Conservation (phyloP, 2,329 filamentous ascomycete species). For the Aspergillus sp. region DNA sequence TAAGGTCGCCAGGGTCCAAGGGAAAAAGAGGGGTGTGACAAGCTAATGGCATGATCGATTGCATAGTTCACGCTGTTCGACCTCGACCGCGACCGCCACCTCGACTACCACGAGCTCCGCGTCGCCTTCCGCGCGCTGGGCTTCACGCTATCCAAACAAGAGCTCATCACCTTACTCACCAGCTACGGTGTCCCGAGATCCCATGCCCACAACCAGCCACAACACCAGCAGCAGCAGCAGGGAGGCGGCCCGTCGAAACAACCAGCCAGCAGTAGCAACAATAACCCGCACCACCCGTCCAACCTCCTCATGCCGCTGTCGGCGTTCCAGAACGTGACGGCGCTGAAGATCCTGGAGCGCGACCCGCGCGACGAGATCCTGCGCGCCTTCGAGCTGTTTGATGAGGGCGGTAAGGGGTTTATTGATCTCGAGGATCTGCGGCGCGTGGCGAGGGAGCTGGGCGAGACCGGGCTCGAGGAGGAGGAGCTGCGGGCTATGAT, state of each 20-base stretch:
- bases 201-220: conserved; percentile 38
- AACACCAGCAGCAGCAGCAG: conserved; percentile 27
- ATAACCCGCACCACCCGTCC: conserved; percentile 49
- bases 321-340: conserved; percentile 66
- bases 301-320: conserved; percentile 64
- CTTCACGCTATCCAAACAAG: conserved; percentile 79
- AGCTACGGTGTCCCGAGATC: conserved; percentile 66
- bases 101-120: conserved; percentile 97
- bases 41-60: too few relatives aligned
- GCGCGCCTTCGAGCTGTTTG: conserved; percentile 86
- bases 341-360: conserved; percentile 67
- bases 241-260: conserved; percentile 25
- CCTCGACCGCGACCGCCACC: conserved; percentile 83
- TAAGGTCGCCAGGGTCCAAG: conserved; percentile 47
- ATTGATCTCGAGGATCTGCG: conserved; percentile 84
- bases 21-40: conserved; percentile 1
- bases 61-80: conserved; percentile 88
- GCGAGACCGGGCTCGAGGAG: conserved; percentile 77
- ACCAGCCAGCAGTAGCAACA: conserved; percentile 19
- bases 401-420: conserved; percentile 81
- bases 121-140: conserved; percentile 92
- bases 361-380: conserved; percentile 87
- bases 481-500: conserved; percentile 94
- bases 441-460: conserved; percentile 78
- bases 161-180: conserved; percentile 72